Evolutionary conservation across 148 eudicot species (phyloP).

Genomic region (Agrostemma githago): DNA sequence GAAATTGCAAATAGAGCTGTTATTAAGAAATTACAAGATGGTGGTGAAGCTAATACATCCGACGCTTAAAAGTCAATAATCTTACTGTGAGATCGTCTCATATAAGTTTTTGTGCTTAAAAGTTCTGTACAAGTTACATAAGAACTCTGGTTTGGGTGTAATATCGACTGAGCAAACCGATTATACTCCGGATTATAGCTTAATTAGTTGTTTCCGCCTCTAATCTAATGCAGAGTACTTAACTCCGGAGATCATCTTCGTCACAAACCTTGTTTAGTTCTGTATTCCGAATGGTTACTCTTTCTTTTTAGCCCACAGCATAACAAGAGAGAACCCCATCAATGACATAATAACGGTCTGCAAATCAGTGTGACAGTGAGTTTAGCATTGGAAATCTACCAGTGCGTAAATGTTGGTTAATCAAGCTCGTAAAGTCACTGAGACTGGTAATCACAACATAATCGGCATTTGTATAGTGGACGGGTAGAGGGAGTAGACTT

Average conservation of each 20-base stretch:
- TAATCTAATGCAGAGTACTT: background rate
- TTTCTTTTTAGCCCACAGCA: conserved; percentile 72
- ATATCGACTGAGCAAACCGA: background rate
- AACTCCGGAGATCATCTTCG: background rate
- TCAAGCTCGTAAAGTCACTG: background rate
- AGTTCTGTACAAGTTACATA: conserved; percentile 1
- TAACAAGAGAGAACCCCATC: conserved; percentile 88
- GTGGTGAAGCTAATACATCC: background rate
- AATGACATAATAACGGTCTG: conserved; percentile 88
- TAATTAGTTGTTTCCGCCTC: background rate
- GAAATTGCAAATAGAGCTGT: too few relatives aligned
- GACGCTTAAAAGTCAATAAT: background rate
- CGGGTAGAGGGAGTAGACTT: conserved; percentile 28
- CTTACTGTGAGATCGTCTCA: too few relatives aligned
- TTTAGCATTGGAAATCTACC: background rate
- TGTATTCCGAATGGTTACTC: conserved; percentile 7
- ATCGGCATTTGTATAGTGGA: background rate
- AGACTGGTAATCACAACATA: too few relatives aligned
- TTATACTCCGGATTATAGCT: conserved; percentile 1
- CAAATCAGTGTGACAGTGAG: conserved; percentile 17
- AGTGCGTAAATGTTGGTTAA: background rate
- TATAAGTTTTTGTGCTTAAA: too few relatives aligned
- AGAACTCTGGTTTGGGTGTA: background rate
- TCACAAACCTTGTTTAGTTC: background rate
- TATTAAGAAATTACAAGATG: background rate